Base-by-base conservation (phyloP, 2,329 filamentous ascomycete species). In the Talaromyces sp. region DNA sequence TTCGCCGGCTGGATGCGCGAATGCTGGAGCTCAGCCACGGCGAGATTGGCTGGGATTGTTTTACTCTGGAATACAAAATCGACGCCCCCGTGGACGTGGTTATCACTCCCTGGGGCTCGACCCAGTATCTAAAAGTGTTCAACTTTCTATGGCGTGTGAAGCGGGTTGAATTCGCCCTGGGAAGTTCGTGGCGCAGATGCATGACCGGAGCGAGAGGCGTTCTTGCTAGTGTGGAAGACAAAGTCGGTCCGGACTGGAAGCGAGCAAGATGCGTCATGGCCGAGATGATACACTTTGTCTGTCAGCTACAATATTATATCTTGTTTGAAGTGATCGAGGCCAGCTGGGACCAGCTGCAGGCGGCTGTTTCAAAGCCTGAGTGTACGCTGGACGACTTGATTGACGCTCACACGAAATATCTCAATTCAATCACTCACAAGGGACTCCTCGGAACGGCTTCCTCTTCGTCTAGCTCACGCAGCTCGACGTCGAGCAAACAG, bases 111-210 rank as follows among this genome's bases (percentile, higher is more conserved):
- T 97, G 92, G 85, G 92, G 92, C 52, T 93, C 90, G 65, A 90
- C 93, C 24, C 93, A 99, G 72, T 99, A 99, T 72, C 87, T 99
- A 67, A 97, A 97, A 72, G 91, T 99, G 10, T 99, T 99, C 83
- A 99, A 99, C 76, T 97, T 99, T 71, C 83, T 99, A 3, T 99
- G 94, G 93, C 88, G 94, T 64, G 91, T 99, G 70, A 99, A 99
- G 77, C 88, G 94, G 29, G 94, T 99, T 56, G 94, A 99, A 70
- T 99, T 97, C 70, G 92, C 91, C 0, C 84, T 99, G 1, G 85
- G 89, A 5, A 91, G 89, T 12, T 94, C 91, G 46, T 99, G 94
- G 92, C 87, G 94, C 60, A 89, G 92, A 65, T 96, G 90, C 75
- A 97, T 97, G 87, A 99, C 94, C 0, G 94, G 94, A 51, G 87